Evolutionary conservation across 176 grass and related monocot species (phyloP), one percentile per base, ranked within the genome.

Genomic region (Zea luxurians): DNA sequence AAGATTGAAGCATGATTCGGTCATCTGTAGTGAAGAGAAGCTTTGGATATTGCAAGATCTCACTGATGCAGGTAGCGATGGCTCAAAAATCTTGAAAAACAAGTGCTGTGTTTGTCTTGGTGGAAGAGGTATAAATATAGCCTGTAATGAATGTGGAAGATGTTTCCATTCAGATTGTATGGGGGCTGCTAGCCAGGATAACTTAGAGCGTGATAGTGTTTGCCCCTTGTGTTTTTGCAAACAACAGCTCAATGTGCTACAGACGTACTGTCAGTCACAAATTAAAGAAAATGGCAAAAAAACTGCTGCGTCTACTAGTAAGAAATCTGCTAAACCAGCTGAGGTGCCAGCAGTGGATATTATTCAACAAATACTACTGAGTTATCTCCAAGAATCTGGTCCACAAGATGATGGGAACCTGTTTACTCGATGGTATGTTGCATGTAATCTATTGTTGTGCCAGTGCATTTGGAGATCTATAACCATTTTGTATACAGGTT

Each of bases 121-220:
- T 89, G 83, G 70, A 77, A 96, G 86, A 80, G 86, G 82, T 78
- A 83, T 92, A 83, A 88, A 96, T 83, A 82, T 99, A 68, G 78
- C 81, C 35, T 99, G 96, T 60, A 48, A 88, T 61, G 70, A 80
- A 64, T 99, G 96, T 73, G 86, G 84, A 61, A 91, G 90, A 88
- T 89, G 90, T 79, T 99, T 99, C 82, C 96, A 99, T 83, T 85
- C 85, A 86, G 96, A 96, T 76, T 99, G 96, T 66, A 87, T 99
- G 78, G 90, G 92, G 37, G 75, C 84, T 85, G 68, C 74, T 66
- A 83, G 81, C 42, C 88, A 91, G 78, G 96, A 99, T 81, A 91
- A 87, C 58, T 58, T 96, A 61, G 80, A 88, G 41, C 75, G 47
- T 46, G 92, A 91, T 70, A 91, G 82, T 87, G 75, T 85, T 4